Base-by-base conservation (phyloP, 345 rosid species). In the Ceriops tagal region DNA sequence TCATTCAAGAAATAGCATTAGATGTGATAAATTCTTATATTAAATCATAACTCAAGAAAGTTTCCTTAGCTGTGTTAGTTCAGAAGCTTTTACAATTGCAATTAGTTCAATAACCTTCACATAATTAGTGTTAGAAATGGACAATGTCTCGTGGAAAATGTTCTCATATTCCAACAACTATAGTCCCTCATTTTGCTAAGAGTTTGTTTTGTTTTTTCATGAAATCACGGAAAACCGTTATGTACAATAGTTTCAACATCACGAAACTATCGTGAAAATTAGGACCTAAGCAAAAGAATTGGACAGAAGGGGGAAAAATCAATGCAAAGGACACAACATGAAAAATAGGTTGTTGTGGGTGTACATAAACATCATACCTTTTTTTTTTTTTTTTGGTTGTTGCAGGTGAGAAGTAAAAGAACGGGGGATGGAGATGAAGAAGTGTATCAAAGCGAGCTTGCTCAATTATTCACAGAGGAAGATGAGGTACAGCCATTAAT, bases 381-480 rank as follows among this genome's bases (percentile, higher is more conserved):
- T 20, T 28, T 22, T 24, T 2, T 58, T 22, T 18, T 10, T 8
- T 28, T 8, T 34, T 34, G 37, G n/a, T 47, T 58, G 31, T 64
- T 53, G 64, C 75, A 92, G 96, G 92, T 83, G 64, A 84, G 78
- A 69, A 80, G 85, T 46, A 84, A 77, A 39, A 81, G 78, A 56
- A 68, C 81, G 78, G 92, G 78, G 49, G 86, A 73, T 69, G 88
- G 86, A 5, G 78, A 74, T n/a, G 71, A 72, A 65, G 87, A 71
- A 58, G 85, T 88, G 19, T 88, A 89, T 34, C 85, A 89, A 79
- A 93, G 92, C 55, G 98, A 95, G 66, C 98, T 92, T 56, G 82
- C 82, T 56, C 97, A 95, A 72, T 68, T 92, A 64, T 95, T 95
- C 71, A 87, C 97, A 0, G 98, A 88, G 77, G 99, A 92, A 83